Base-by-base conservation (phyloP, 78 protist genomes). In the Dictyostelium citrinum region DNA sequence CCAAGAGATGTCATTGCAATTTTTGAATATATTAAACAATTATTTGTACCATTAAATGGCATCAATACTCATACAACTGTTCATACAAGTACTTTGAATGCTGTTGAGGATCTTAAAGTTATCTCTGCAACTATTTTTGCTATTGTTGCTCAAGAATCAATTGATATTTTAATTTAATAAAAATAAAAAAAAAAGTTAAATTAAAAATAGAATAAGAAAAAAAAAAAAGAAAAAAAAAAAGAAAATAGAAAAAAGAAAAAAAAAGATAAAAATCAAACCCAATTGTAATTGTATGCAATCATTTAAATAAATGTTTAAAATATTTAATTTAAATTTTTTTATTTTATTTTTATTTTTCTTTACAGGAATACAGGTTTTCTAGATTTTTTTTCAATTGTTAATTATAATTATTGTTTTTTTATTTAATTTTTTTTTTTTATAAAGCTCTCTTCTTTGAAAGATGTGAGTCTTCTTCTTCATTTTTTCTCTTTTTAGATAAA, bases 141-240 rank as follows among this genome's bases (percentile, higher is more conserved):
- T 11, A 85, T 85, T 29, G 84, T 45, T 24, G 81, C 92, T 29
- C 74, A 85, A 61, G 83, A 85, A 75, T 24, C 71, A 27, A 81
- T 85, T 43, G 92, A 85, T 76, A 61, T 85, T 55, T 39, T 84
- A 35, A 84, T 84, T 35, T 84, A 84, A 74, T 45, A 76, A n/a
- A 35, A 75, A 9, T 3, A 75, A 45, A n/a, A 33, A 70, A 17
- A 29, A 74, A 74, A 29, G 41, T 5, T 2, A 74, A 35, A 29
- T 41, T 17, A n/a, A 64, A 27, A 33, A 33, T 27, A 10, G 6
- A 27, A n/a, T 0, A 2, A 14, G 2, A 2, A 68, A 68, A 68
- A 29, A 4, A 33, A 31, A 12, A 70, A 70, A 29, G 33, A 14
- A 8, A 67, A 31, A 11, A 12, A 67, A 9, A 67, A 27, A 11